A percentile compares a stretch with the other conserved stretches of the same genome.
These are phyloP conservation scores for Fusarium protoensiforme DNA, from an alignment of 2,329 filamentous ascomycete species.

Conservation along the genomic window DNA sequence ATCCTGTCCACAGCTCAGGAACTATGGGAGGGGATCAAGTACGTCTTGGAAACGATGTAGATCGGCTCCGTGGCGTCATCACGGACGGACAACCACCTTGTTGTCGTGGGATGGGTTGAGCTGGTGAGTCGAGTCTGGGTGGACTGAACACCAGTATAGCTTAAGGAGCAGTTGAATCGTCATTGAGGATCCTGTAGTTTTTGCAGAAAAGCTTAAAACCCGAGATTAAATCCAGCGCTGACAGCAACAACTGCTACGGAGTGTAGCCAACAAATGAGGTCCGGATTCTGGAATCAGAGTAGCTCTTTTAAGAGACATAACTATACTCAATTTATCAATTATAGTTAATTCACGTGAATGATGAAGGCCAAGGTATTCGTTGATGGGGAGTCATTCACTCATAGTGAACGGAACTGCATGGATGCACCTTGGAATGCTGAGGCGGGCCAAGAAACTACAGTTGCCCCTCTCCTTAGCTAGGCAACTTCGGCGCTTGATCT, in stretches of 20 bases:
- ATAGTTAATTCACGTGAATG: not conserved
- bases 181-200: too few relatives aligned
- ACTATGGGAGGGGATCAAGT: constrained; percentile 28
- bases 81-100: not conserved
- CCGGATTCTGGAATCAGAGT: not conserved
- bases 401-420: not conserved
- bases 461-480: not conserved
- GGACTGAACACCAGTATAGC: not conserved
- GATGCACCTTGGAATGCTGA: not conserved
- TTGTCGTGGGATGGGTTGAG: not conserved
- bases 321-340: not conserved
- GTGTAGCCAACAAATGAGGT: not conserved
- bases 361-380: not conserved
- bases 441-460: not conserved
- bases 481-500: not conserved
- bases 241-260: not conserved
- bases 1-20: constrained; percentile 49
- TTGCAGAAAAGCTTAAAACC: not conserved
- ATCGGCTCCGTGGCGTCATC: not conserved
- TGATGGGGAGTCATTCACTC: not conserved
- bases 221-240: not conserved
- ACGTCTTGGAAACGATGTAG: constrained; percentile 14
- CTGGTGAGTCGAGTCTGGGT: not conserved
- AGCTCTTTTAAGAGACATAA: not conserved
- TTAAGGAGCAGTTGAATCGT: not conserved